Evolutionary conservation across 371 early-diverging fungal genomes (phyloP), one percentile per base, ranked within the genome.

Genomic region (Circinella umbellata): DNA sequence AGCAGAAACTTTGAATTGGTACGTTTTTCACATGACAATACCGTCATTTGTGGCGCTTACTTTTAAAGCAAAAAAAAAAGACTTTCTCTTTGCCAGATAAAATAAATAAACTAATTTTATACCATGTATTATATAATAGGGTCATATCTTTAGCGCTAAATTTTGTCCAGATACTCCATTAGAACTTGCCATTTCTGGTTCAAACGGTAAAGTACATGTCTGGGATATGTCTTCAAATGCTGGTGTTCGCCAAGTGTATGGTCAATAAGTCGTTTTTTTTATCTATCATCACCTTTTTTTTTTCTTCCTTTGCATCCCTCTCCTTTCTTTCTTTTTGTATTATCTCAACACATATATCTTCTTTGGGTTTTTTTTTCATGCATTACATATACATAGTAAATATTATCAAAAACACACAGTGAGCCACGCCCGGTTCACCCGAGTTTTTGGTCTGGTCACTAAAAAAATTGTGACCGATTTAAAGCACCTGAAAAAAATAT

Each of bases 171-270:
- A 98, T 80, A 86, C 94, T 35, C 93, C 96, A 18, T 90, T 88
- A 78, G 81, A 91, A 49, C 65, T 97, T 63, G 95, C 96, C 5
- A 88, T 94, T 57, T 94, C 91, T 54, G 99, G 99, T 37, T 93
- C 93, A 5, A 87, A 86, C 18, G 98, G 98, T 71, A 92, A 92
- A 66, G 83, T 96, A 61, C 88, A 92, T 37, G 86, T 99, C 9
- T 96, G 97, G 97, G 95, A 99, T 73, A 80, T 97, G 78, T 87
- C 91, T 37, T 89, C 91, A 10, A 98, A 96, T 71, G 89, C 90
- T 18, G 91, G 91, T 65, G 88, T 97, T 6, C 84, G 95, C 66
- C 75, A 89, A 59, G 86, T 90, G 11, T 93, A 94, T 76, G 79
- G 87, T 57, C 57, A 57, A 57, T 57, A 57, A 34, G 9, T 71